Base-by-base conservation (phyloP, 768 basidiomycete genomes). In the Mycena kentingensis region DNA sequence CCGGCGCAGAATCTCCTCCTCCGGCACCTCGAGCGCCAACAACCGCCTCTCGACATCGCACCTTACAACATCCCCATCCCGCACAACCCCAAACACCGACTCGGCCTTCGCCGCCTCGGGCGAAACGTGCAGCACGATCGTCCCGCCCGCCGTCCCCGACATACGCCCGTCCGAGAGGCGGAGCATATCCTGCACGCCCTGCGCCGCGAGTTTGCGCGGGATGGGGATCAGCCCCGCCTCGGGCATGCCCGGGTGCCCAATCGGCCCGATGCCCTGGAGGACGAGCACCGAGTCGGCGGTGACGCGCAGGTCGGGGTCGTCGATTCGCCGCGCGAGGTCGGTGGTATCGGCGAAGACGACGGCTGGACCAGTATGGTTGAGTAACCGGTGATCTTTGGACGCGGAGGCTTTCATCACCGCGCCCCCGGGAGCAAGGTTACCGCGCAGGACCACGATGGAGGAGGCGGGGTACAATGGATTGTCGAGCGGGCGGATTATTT, bases 151-250 rank as follows among this genome's bases (percentile, higher is more conserved):
- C 0, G 84, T 84, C 5, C 83, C 83, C 2, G 79, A 81, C 75
- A 85, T 85, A 24, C 83, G 77, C 29, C 83, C 83, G 61, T 85
- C 83, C 1, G 84, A 85, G 53, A 85, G 74, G 26, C 85, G 73
- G 12, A 79, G 75, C 13, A 79, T 52, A 47, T 60, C 58, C 45
- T 55, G 31, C 16, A 60, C 58, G 6, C 80, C 51, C 70, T 74
- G 41, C 70, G 73, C 39, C 75, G 81, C 39, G 81, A 73, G 44
- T 80, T 82, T 54, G 77, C 82, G 38, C 79, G 84, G 71, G 80
- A 78, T 60, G 80, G 69, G 16, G 77, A 56, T 57, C 12, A 60
- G 36, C 0, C 58, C 58, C 1, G 58, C 58, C 48, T 60, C 58
- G 2, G 58, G 58, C 58, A 60, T 60, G 3, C 58, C 58, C 10